Conservation (phyloP, 2,329 filamentous ascomycete species). For the Penicillium capsulatum region DNA sequence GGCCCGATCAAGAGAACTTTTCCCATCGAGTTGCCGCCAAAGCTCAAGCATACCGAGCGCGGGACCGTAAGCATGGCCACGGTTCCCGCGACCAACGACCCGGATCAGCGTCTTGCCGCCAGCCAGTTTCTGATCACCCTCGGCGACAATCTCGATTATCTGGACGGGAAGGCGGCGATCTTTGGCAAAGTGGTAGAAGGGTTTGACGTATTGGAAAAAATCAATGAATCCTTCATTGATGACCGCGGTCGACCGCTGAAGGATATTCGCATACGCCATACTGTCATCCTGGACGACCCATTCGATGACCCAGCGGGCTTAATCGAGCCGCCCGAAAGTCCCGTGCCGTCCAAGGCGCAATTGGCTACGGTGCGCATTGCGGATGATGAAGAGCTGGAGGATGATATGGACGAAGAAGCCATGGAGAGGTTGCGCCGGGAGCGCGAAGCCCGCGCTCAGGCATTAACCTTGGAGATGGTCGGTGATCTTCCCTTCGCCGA, state of each 20-base stretch:
- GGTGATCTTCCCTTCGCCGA: slow-evolving; percentile 96
- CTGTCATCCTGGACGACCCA: slow-evolving; percentile 85
- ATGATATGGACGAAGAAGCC: slow-evolving; percentile 74
- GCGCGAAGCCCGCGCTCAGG: slow-evolving; percentile 87
- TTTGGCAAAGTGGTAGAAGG: slow-evolving; percentile 96
- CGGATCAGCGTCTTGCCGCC: slow-evolving; percentile 74
- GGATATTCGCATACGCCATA: slow-evolving; percentile 92
- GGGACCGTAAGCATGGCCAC: slow-evolving; percentile 99
- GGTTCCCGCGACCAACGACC: slow-evolving; percentile 67
- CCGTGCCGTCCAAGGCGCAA: slow-evolving; percentile 76
- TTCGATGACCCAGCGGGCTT: slow-evolving; percentile 77
- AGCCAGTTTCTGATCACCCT: slow-evolving; percentile 94
- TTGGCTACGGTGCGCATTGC: slow-evolving; percentile 87
- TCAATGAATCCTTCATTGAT: slow-evolving; percentile 86
- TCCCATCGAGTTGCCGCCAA: slow-evolving; percentile 75
- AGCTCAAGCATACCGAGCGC: slow-evolving; percentile 80
- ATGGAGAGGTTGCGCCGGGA: slow-evolving; percentile 77
- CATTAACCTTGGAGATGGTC: slow-evolving; percentile 94
- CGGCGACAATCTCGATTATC: slow-evolving; percentile 80
- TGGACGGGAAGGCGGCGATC: slow-evolving; percentile 90
- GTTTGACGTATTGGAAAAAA: slow-evolving; percentile 88
- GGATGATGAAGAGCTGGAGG: slow-evolving; percentile 77
- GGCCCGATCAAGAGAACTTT: slow-evolving; percentile 71
- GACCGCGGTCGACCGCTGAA: slow-evolving; percentile 81
- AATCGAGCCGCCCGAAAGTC: slow-evolving; percentile 72